Evolutionary conservation across 1,139 yeast genomes (phyloP).

Genomic region (Saccharomyces hybrid): DNA sequence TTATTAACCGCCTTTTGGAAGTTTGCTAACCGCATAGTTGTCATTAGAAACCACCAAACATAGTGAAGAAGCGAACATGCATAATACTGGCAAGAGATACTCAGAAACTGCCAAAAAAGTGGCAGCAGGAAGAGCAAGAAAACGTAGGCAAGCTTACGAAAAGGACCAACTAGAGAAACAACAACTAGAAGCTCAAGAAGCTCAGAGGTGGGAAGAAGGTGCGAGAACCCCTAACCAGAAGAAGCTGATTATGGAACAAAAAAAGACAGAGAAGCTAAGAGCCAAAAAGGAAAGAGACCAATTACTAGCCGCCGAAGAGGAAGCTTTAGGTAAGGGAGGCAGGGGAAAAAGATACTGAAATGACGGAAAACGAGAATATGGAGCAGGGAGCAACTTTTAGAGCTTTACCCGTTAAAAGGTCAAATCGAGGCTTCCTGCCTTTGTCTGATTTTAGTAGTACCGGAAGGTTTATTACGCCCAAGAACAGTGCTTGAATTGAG

Average conservation of each 20-base stretch:
- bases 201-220: constrained; percentile 31
- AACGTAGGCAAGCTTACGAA: constrained; percentile 22
- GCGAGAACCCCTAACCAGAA: constrained; percentile 26
- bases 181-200: constrained; percentile 20
- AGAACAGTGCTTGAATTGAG: neutral
- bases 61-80: neutral
- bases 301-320: constrained; percentile 24
- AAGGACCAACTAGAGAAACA: constrained; percentile 19
- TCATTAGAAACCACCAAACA: neutral
- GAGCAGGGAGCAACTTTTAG: neutral
- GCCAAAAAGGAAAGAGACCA: constrained; percentile 26
- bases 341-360: constrained; percentile 15
- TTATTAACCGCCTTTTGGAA: neutral
- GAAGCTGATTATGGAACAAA: constrained; percentile 20
- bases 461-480: neutral
- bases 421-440: neutral
- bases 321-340: constrained; percentile 14
- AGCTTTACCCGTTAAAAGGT: neutral
- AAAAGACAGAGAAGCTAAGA: constrained; percentile 20
- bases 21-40: neutral
- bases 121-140: constrained; percentile 26
- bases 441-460: too few species aligned
- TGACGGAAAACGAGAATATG: neutral
- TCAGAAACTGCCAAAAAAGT: constrained; percentile 27
- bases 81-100: constrained; percentile 26